Conservation (phyloP, 257 asterid genomes). For the Penstemon barbatus region DNA sequence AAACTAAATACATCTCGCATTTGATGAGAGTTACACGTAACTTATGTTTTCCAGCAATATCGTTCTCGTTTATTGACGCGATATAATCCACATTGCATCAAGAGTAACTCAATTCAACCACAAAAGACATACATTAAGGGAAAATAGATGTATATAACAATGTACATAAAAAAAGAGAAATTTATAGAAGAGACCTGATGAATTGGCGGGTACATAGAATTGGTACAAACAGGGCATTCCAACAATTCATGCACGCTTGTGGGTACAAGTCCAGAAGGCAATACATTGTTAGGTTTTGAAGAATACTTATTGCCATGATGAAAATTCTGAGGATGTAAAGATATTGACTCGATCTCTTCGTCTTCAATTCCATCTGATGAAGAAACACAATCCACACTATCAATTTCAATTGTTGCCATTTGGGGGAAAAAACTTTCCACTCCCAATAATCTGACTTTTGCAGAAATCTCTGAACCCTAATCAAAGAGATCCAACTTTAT, state of each 20-base stretch:
- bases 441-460: constrained; percentile 20
- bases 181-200: constrained; percentile 60
- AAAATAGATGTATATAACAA: not conserved
- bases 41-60: not conserved
- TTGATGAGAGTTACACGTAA: not conserved
- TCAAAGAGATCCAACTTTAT: constrained; percentile 23
- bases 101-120: constrained; percentile 12
- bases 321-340: constrained; percentile 30
- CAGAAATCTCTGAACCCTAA: constrained; percentile 23
- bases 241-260: constrained; percentile 83
- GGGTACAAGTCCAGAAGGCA: constrained; percentile 55
- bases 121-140: not conserved
- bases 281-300: constrained; percentile 43
- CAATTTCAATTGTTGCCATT: constrained; percentile 59
- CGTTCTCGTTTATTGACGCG: not conserved
- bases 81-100: not conserved
- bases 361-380: constrained; percentile 70
- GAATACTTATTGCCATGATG: constrained; percentile 41
- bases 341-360: constrained; percentile 62
- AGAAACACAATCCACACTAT: constrained; percentile 70
- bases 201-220: constrained; percentile 91
- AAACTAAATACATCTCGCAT: not conserved
- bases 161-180: not conserved
- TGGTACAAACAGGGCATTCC: constrained; percentile 91
- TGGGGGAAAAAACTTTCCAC: not conserved